Evolutionary conservation across 768 basidiomycete species (phyloP), one percentile per base, ranked within the genome.

Genomic region (Phylloporus scabripes): DNA sequence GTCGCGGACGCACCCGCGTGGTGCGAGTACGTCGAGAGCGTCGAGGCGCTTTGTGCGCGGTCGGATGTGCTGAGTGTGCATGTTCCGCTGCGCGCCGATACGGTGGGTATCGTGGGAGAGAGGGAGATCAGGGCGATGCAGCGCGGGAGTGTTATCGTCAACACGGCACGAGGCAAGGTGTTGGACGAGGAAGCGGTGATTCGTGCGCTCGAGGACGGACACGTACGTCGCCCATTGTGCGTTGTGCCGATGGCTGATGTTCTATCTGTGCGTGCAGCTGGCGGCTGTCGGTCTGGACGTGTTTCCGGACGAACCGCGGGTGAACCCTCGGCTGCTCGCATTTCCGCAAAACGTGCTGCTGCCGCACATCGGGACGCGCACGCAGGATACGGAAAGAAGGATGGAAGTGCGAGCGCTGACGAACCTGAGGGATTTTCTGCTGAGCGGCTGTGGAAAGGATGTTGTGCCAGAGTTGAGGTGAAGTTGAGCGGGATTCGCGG

Each of bases 311-410:
- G 90, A 92, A 61, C 92, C 92, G 0, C 65, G 76, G 41, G 81
- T 92, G 34, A 85, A 92, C 58, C 83, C 87, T 3, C 79, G 83
- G 23, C 70, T 95, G 36, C 73, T 93, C 47, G 78, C 79, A 15
- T 88, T 90, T 65, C 82, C 85, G 10, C 81, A 92, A 54, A 83
- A 90, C 53, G 85, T 85, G 24, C 72, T 97, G 7, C 75, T 97
- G n/a, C 94, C 93, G 0, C 94, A 96, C 65, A 83, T 95, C 82
- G 94, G 93, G 7, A 92, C 91, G n/a, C 82, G 85, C 67, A 88
- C 81, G 42, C 77, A 78, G 53, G 87, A 91, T 59, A 76, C 83
- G 12, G 83, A 2, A 83, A 88, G 66, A 91, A 80, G 46, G 63
- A 92, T 92, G 90, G 90, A 92, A 70, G 73, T 90, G 28, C 80